These are phyloP conservation scores for Citrus medica DNA, from an alignment of 345 rosid species.

Conservation along the genomic window DNA sequence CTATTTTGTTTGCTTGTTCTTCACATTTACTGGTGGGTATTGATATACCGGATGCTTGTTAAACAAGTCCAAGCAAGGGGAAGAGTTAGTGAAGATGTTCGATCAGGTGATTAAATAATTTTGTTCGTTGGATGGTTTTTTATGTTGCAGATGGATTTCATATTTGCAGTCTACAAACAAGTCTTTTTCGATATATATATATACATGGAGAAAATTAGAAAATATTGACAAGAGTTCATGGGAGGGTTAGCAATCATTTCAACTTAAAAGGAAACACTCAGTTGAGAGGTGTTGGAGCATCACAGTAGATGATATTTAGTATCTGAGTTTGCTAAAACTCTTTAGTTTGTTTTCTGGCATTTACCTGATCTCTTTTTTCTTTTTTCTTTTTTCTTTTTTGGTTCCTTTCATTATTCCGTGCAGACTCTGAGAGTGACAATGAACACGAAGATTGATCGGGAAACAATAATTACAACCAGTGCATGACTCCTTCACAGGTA, in stretches of 20 bases:
- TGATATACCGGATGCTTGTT: slow-evolving; percentile 78
- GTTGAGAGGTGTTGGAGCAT: neutral
- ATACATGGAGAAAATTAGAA: no score
- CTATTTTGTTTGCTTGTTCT: slow-evolving; percentile 69
- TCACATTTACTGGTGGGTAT: slow-evolving; percentile 92
- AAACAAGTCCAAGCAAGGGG: slow-evolving; percentile 82
- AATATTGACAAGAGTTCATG: neutral
- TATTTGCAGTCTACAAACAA: neutral
- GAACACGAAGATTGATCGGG: slow-evolving; percentile 67
- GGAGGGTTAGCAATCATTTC: neutral
- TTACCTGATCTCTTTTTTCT: neutral
- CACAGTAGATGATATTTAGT: neutral
- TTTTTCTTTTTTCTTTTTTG: neutral
- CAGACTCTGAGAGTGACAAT: slow-evolving; percentile 86
- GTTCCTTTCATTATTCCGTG: slow-evolving; percentile 6
- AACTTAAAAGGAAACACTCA: neutral
- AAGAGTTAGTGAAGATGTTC: slow-evolving; percentile 74
- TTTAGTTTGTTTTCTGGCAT: neutral
- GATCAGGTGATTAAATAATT: slow-evolving; percentile 59
- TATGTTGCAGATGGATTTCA: neutral
- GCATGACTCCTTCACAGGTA: slow-evolving; percentile 17
- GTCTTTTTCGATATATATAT: neutral
- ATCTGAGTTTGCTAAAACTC: neutral
- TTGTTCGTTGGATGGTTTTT: neutral
- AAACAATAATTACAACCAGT: neutral